Evolutionary conservation across 768 basidiomycete species (phyloP), one percentile per base, ranked within the genome.

Genomic region (Serendipita sp.): DNA sequence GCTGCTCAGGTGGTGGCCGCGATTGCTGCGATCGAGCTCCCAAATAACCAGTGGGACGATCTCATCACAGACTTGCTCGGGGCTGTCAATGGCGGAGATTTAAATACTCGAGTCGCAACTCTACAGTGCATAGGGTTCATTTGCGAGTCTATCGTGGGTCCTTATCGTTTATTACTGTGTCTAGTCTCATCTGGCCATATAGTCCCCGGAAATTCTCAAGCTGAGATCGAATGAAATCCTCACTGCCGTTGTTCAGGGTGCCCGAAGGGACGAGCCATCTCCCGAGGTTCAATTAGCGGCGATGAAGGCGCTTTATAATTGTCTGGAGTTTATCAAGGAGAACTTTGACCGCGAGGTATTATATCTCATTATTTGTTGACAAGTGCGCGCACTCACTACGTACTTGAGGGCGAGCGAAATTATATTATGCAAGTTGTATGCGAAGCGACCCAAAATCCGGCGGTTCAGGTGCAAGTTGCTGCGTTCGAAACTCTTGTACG

Each of bases 371-470:
- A 16, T 38, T 63, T 35, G 64, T 67, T 63, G 64, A 48, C 18
- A 30, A 23, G 54, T 46, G 38, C 63, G 41, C 63, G 30, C 32
- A 46, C 46, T 58, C 46, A 28, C 48, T 47, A 36, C 30, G 65
- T 34, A 13, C 41, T 41, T 11, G 71, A 98, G 92, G 96, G 96
- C 69, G 96, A 99, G 75, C 85, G 96, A 56, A 99, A 98, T 76
- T 98, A 96, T 77, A 98, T 99, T 75, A 99, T 99, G 96, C 96
- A 99, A 78, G 93, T 98, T 47, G 90, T 98, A 16, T 99, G 96
- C 73, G 96, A 98, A 72, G 95, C 95, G 0, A 98, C 96, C 0
- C 96, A 98, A 74, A 93, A 86, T 69, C 66, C 81, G 0, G 75
- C 84, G 1, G 83, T 88, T 2, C 74, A 80, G 41, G 93, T 98